A percentile compares a stretch with the other conserved stretches of the same genome.
phyloP scores from a whole-genome alignment of 2,329 filamentous ascomycete genomes.

The Aureobasidium sp. region DNA sequence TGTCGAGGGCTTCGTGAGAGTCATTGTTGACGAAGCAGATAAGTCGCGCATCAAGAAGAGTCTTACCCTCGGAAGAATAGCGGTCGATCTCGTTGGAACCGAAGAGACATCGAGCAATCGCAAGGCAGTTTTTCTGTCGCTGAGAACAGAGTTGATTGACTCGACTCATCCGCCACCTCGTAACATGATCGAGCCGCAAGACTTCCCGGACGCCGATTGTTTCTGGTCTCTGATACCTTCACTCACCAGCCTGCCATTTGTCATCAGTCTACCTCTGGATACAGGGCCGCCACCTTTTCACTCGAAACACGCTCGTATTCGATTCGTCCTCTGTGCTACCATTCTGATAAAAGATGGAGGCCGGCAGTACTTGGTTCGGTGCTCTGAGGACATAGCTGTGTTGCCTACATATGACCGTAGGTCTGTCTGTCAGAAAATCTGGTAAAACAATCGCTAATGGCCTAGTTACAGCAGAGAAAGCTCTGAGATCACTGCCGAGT shows the following conservation, averaged over 20 bases:
- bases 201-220: conserved; percentile 29
- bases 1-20: conserved; percentile 41
- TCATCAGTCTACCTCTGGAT: conserved; percentile 44
- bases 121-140: conserved; percentile 41
- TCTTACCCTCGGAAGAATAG: conserved; percentile 40
- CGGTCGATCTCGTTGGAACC: conserved; percentile 43
- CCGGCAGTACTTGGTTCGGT: conserved; percentile 41
- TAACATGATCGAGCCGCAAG: conserved; percentile 39
- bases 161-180: conserved; percentile 40
- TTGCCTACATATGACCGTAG: conserved; percentile 46
- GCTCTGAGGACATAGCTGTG: conserved; percentile 41
- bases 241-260: conserved; percentile 40
- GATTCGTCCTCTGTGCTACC: conserved; percentile 41
- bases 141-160: conserved; percentile 44
- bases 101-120: conserved; percentile 41
- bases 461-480: conserved; percentile 39
- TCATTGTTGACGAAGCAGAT: conserved; percentile 40
- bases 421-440: conserved; percentile 15
- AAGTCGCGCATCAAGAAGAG: conserved; percentile 33
- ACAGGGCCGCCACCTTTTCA: conserved; percentile 46
- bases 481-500: conserved; percentile 43
- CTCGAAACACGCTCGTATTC: conserved; percentile 43
- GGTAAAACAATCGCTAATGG: not conserved
- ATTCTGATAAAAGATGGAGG: conserved; percentile 39
- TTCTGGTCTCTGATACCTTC: conserved; percentile 44